Evolutionary conservation across 2,329 filamentous ascomycete species (phyloP).

Genomic region (Ramichloridium luteum): DNA sequence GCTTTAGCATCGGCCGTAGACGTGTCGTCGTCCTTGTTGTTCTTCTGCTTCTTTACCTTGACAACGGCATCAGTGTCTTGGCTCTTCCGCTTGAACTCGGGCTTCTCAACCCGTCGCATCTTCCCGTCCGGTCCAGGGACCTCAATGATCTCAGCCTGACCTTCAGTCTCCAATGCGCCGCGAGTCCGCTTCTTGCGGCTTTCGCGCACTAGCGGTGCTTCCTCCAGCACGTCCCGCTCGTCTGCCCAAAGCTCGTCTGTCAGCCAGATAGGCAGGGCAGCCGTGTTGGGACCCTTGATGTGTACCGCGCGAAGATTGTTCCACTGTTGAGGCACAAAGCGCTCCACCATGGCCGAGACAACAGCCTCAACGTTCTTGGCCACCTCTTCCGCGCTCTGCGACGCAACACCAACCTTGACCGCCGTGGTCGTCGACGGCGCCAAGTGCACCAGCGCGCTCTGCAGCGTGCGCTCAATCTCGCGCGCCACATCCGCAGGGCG

Average conservation of each 20-base stretch:
- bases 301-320: constrained; percentile 72
- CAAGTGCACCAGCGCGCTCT: constrained; percentile 68
- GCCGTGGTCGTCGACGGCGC: constrained; percentile 67
- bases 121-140: constrained; percentile 23
- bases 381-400: constrained; percentile 62
- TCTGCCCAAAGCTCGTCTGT: constrained; percentile 85
- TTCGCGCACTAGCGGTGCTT: constrained; percentile 27
- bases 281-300: constrained; percentile 81
- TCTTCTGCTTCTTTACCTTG: constrained; percentile 14
- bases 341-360: constrained; percentile 56
- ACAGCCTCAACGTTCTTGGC: constrained; percentile 70
- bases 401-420: constrained; percentile 64
- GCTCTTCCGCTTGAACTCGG: constrained; percentile 13
- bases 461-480: constrained; percentile 68
- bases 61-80: constrained; percentile 10
- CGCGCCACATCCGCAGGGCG: constrained; percentile 56
- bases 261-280: constrained; percentile 86
- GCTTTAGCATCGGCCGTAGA: constrained; percentile 11
- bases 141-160: constrained; percentile 16
- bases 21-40: constrained; percentile 20
- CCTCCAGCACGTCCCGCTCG: constrained; percentile 55
- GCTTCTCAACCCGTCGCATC: constrained; percentile 21
- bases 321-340: constrained; percentile 78
- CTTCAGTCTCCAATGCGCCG: constrained; percentile 15
- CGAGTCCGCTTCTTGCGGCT: constrained; percentile 24